Evolutionary conservation across 2,329 filamentous ascomycete species (phyloP).

Genomic region (Nannizziopsis barbatae): DNA sequence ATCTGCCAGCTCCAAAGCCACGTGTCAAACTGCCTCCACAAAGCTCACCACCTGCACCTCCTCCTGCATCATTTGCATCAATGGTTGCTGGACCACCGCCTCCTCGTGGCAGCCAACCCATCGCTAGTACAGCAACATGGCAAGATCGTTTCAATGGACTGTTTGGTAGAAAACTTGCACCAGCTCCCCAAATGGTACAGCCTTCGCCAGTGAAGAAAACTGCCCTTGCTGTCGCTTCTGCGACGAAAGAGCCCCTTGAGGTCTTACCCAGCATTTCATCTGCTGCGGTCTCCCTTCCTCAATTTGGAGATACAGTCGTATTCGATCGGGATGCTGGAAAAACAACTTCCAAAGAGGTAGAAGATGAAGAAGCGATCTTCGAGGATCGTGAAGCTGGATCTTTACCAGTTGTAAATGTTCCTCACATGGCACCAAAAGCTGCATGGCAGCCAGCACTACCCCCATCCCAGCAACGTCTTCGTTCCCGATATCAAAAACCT

Average conservation of each 20-base stretch:
- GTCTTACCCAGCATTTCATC: slow-evolving; percentile 41
- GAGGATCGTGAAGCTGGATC: slow-evolving; percentile 73
- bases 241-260: slow-evolving; percentile 56
- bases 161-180: slow-evolving; percentile 50
- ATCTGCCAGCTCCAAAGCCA: slow-evolving; percentile 51
- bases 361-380: slow-evolving; percentile 69
- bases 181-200: slow-evolving; percentile 17
- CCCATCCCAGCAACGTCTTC: slow-evolving; percentile 25
- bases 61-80: slow-evolving; percentile 38
- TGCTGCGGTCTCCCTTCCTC: slow-evolving; percentile 62
- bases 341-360: slow-evolving; percentile 55
- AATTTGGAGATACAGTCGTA: slow-evolving; percentile 24
- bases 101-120: slow-evolving; percentile 32
- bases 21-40: slow-evolving; percentile 68
- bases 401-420: slow-evolving; percentile 59
- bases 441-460: slow-evolving; percentile 50
- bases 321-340: slow-evolving; percentile 35
- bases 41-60: slow-evolving; percentile 33
- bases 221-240: slow-evolving; percentile 52
- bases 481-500: slow-evolving; percentile 43
- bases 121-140: slow-evolving; percentile 49
- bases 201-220: slow-evolving; percentile 37
- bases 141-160: slow-evolving; percentile 76
- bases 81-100: slow-evolving; percentile 31
- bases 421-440: slow-evolving; percentile 49